Percentiles rank a stretch among this genome's conserved stretches.
Evolutionary conservation across 352 stramenopile species (phyloP).

Genomic region (Phytopythium ostracodes): DNA sequence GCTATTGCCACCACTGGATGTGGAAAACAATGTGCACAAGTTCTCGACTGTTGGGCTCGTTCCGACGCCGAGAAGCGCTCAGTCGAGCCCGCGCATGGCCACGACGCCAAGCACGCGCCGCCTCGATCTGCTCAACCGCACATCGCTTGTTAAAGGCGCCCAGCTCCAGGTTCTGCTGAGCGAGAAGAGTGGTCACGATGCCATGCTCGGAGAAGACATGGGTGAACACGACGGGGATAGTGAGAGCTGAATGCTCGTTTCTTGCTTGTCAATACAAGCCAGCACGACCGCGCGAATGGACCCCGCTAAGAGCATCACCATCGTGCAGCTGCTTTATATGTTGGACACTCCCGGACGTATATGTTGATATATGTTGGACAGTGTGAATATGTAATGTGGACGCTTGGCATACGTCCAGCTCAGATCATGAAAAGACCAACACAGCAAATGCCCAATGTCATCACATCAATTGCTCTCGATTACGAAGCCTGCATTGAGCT

Average conservation of each 20-base stretch:
- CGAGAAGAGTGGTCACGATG: background rate
- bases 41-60: background rate
- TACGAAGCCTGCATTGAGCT: too few species aligned
- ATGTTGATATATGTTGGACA: too few species aligned
- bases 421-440: too few species aligned
- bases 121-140: conserved; percentile 2
- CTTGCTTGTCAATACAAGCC: background rate
- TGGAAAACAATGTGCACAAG: conserved; percentile 4
- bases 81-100: background rate
- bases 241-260: background rate
- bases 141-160: background rate
- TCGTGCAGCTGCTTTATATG: too few species aligned
- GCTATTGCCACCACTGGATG: background rate
- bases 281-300: background rate
- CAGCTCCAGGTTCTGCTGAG: background rate
- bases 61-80: background rate
- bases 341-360: too few species aligned
- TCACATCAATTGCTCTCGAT: too few species aligned
- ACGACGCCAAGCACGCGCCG: background rate
- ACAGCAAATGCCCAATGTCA: too few species aligned
- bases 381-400: too few species aligned
- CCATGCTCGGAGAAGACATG: background rate
- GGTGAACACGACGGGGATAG: background rate
- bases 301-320: too few species aligned
- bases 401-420: too few species aligned